Base-by-base conservation (phyloP, 805 yeast genomes). In the Yarrowia keelungensis region DNA sequence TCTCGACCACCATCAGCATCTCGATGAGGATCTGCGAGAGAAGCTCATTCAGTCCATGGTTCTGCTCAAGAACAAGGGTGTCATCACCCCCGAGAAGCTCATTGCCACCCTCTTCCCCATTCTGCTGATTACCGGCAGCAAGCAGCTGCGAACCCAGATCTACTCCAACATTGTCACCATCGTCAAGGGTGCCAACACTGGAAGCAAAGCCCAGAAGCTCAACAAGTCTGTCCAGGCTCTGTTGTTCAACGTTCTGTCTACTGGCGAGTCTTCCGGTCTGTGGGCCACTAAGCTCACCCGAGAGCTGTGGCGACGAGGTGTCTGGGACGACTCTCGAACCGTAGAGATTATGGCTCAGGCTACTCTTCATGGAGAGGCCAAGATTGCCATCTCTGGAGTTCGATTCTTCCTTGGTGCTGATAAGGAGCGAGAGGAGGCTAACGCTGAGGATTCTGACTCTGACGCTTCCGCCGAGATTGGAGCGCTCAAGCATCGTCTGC, bases 311-410 rank as follows among this genome's bases (percentile, higher is more conserved):
- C 86, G 97, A 81, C 85, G 98, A 76, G 97, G 97, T 75, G 90
- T 95, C 69, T 95, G 99, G 99, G 98, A 92, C 78, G 99, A 95
- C 77, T 86, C 97, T 0, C 84, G 98, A 74, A 89, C 98, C 0
- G 97, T 95, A n/a, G 99, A 95, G 79, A 87, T 95, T 75, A 93
- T 95, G 98, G 89, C 97, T 1, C 95, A 92, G 74, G 98, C 98
- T 0, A 92, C 98, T 1, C 79, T 91, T 71, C 97, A 92, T 75
- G 51, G 68, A 19, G 97, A 95, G 74, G 81, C 83, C 15, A 95
- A 95, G 79, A 95, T 95, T 59, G 89, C 97, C 8, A 81, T 89
- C 68, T 90, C 98, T 2, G 99, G 97, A 71, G 95, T 91, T 39
- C 83, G 87, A 75, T 95, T 95, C 79, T 95, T 95, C 80, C 80